Percentiles rank a stretch among this genome's conserved stretches.
Evolutionary conservation across 305 asterid genomes (phyloP).

Genomic region (Rubia occidens): DNA sequence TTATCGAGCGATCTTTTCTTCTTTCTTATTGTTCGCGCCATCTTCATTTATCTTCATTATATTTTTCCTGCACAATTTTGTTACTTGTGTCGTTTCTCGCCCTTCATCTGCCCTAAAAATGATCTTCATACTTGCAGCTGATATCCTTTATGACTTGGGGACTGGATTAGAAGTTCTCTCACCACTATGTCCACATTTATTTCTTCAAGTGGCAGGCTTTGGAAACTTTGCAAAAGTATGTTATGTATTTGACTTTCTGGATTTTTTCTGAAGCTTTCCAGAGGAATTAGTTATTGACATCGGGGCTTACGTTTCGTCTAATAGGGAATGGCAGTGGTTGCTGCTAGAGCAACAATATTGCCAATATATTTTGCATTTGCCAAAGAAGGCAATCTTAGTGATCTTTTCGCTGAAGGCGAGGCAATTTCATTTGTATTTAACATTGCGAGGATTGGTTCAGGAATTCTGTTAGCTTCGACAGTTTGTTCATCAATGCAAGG

Average conservation of each 20-base stretch:
- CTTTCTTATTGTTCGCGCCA: not conserved
- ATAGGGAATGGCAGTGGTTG: constrained; percentile 98
- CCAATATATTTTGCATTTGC: constrained; percentile 94
- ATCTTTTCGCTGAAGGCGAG: constrained; percentile 97
- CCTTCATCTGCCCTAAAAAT: constrained; percentile 1
- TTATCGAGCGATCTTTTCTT: not conserved
- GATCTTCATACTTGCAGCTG: constrained; percentile 58
- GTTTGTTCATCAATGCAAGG: constrained; percentile 83
- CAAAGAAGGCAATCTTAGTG: constrained; percentile 97
- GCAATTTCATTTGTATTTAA: constrained; percentile 89
- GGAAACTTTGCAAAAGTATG: constrained; percentile 93
- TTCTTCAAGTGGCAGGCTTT: constrained; percentile 97
- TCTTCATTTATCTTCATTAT: not conserved
- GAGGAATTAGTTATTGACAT: not conserved
- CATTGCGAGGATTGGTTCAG: constrained; percentile 80
- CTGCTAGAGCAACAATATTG: constrained; percentile 95
- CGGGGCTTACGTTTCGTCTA: constrained; percentile 15
- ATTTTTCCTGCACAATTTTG: not conserved
- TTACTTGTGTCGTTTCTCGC: constrained; percentile 16
- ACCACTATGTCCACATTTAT: constrained; percentile 89
- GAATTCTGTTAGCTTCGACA: constrained; percentile 86
- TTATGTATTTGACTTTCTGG: not conserved
- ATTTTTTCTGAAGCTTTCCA: not conserved
- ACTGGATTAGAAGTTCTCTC: constrained; percentile 88
- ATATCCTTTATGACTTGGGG: constrained; percentile 85